phyloP scores from a whole-genome alignment of 805 yeast species.

The Yamadazyma takamatsuzukensis region DNA sequence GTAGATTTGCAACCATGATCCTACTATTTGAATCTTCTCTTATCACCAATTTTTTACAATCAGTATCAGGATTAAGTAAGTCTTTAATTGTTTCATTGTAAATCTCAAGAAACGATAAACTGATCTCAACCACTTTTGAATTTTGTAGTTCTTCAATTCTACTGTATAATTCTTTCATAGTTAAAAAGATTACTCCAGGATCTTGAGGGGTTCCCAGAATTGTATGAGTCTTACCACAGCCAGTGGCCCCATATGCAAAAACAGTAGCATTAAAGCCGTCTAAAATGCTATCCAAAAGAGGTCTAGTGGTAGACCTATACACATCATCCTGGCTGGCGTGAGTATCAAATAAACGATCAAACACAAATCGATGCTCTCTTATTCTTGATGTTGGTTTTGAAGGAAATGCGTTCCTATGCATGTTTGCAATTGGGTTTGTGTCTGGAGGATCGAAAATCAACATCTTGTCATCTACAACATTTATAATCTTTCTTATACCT shows the following conservation, averaged over 20 bases:
- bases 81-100: constrained; percentile 89
- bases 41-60: constrained; percentile 47
- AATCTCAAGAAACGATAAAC: constrained; percentile 76
- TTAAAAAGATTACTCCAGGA: constrained; percentile 78
- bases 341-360: constrained; percentile 75
- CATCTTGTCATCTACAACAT: constrained; percentile 83
- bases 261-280: constrained; percentile 90
- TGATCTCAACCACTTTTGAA: constrained; percentile 54
- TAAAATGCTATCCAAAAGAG: constrained; percentile 67
- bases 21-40: constrained; percentile 68
- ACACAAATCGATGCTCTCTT: constrained; percentile 75
- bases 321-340: constrained; percentile 63
- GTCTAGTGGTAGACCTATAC: constrained; percentile 61
- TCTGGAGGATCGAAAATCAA: constrained; percentile 83
- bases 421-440: constrained; percentile 52
- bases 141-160: constrained; percentile 56
- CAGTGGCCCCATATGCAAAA: constrained; percentile 96
- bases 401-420: constrained; percentile 45
- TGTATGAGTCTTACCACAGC: constrained; percentile 96
- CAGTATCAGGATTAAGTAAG: constrained; percentile 56
- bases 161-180: constrained; percentile 71
- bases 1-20: constrained; percentile 69
- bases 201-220: constrained; percentile 68
- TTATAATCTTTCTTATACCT: constrained; percentile 66
- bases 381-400: constrained; percentile 42